Percentiles rank a stretch among this genome's conserved stretches.
Evolutionary conservation across 2,329 filamentous ascomycete genomes (phyloP).

Genomic region (Stachybotrys elegans): DNA sequence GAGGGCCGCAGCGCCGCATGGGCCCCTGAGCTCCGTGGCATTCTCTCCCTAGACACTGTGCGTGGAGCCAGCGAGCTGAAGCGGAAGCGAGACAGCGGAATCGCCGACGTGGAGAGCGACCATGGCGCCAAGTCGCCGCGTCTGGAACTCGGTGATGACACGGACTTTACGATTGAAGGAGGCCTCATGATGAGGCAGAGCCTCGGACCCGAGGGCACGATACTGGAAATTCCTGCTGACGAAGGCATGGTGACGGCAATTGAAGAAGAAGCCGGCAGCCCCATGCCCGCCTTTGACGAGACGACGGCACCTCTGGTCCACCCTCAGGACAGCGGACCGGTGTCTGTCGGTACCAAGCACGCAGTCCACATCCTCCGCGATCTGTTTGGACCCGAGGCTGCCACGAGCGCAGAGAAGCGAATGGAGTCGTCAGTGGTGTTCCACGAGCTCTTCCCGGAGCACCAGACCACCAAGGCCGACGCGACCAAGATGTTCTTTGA

Average conservation of each 20-base stretch:
- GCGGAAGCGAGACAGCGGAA: slow-evolving; percentile 85
- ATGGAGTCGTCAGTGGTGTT: slow-evolving; percentile 77
- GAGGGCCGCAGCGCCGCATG: slow-evolving; percentile 73
- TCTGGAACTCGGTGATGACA: slow-evolving; percentile 63
- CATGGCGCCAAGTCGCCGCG: slow-evolving; percentile 64
- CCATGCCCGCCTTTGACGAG: slow-evolving; percentile 67
- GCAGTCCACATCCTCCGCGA: slow-evolving; percentile 93
- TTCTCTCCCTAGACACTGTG: slow-evolving; percentile 82
- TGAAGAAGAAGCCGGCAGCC: slow-evolving; percentile 42
- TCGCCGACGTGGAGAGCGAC: slow-evolving; percentile 72
- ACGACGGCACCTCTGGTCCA: slow-evolving; percentile 72
- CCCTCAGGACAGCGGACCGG: slow-evolving; percentile 76
- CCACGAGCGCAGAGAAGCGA: slow-evolving; percentile 64
- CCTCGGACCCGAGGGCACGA: slow-evolving; percentile 54
- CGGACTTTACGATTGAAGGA: slow-evolving; percentile 43
- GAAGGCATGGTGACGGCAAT: slow-evolving; percentile 41
- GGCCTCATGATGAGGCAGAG: slow-evolving; percentile 49
- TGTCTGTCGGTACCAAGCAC: slow-evolving; percentile 89
- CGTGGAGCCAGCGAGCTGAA: slow-evolving; percentile 77
- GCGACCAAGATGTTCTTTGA: slow-evolving; percentile 99
- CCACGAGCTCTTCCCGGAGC: slow-evolving; percentile 83
- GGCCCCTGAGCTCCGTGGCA: slow-evolving; percentile 89
- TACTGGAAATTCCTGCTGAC: slow-evolving; percentile 60
- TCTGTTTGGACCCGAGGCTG: slow-evolving; percentile 71
- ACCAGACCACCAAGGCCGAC: slow-evolving; percentile 75